phyloP scores from a whole-genome alignment of 441 rosid genomes.

The Euphorbia schlechtendalii region DNA sequence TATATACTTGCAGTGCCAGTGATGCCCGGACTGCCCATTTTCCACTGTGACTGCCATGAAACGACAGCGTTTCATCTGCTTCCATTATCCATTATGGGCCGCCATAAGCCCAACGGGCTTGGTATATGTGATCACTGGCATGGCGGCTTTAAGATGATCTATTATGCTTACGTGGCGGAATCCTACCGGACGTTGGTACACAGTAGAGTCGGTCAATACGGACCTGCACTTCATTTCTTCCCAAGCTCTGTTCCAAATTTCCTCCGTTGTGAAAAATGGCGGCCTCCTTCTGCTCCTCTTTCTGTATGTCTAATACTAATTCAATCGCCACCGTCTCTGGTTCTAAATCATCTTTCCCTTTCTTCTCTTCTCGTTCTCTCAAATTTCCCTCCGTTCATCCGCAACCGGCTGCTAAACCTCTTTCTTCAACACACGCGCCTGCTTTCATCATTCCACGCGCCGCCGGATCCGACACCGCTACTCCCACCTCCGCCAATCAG shows the following conservation, averaged over 20 bases:
- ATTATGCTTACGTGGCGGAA: neutral
- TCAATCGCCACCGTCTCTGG: conserved; percentile 9
- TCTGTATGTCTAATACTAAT: conserved; percentile 15
- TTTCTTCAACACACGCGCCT: conserved; percentile 8
- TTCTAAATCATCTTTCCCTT: conserved; percentile 12
- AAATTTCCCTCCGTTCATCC: conserved; percentile 17
- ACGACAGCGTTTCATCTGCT: too few relatives aligned
- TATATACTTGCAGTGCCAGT: conserved; percentile 18
- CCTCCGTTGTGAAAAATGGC: conserved; percentile 20
- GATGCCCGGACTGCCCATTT: conserved; percentile 24
- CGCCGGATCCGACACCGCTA: neutral
- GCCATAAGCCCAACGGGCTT: too few relatives aligned
- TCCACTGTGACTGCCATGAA: too few relatives aligned
- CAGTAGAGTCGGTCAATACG: neutral
- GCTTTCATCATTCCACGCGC: conserved; percentile 14
- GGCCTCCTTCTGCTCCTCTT: conserved; percentile 7
- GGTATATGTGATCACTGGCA: too few relatives aligned
- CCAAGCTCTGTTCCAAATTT: neutral
- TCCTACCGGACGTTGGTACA: neutral
- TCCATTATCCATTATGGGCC: too few relatives aligned
- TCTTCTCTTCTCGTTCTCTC: conserved; percentile 14
- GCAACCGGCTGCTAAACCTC: conserved; percentile 17
- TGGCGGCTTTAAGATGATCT: neutral
- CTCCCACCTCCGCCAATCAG: conserved; percentile 1
- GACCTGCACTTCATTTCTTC: neutral